A percentile compares a stretch with the other conserved stretches of the same genome.
Evolutionary conservation across 1,139 yeast species (phyloP).

Genomic region (Cylindricascospora bacillispora): DNA sequence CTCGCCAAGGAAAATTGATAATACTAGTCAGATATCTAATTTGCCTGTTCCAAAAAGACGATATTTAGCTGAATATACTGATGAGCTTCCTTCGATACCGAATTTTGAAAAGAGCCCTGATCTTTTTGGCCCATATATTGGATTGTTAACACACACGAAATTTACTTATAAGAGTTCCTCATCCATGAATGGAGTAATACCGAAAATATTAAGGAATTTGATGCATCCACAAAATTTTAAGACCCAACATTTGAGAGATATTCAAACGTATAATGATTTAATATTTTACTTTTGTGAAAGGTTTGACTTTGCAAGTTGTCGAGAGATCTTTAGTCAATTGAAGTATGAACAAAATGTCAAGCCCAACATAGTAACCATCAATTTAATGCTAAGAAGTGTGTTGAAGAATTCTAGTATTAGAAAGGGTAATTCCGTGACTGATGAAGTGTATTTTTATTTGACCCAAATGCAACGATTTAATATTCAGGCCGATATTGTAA

Average conservation of each 20-base stretch:
- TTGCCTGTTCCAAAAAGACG: constrained; percentile 2
- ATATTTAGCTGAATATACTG: constrained; percentile 14
- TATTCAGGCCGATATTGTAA: constrained; percentile 27
- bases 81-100: constrained; percentile 28
- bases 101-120: constrained; percentile 17
- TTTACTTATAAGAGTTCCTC: constrained; percentile 26
- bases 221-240: constrained; percentile 30
- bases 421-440: constrained; percentile 21
- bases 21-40: not conserved
- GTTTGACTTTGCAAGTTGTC: constrained; percentile 31
- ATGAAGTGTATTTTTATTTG: constrained; percentile 26
- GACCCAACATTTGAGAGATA: constrained; percentile 26
- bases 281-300: constrained; percentile 30
- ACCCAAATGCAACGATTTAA: constrained; percentile 24
- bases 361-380: constrained; percentile 34
- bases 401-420: constrained; percentile 19
- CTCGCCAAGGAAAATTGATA: constrained; percentile 5
- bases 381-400: constrained; percentile 26
- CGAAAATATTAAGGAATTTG: constrained; percentile 28
- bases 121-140: constrained; percentile 25
- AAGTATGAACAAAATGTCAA: constrained; percentile 21
- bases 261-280: constrained; percentile 32
- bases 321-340: constrained; percentile 32
- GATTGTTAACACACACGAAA: constrained; percentile 26
- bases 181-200: constrained; percentile 26